phyloP scores from a whole-genome alignment of 176 grass and related monocot species.

The Rhynchospora tenuis region DNA sequence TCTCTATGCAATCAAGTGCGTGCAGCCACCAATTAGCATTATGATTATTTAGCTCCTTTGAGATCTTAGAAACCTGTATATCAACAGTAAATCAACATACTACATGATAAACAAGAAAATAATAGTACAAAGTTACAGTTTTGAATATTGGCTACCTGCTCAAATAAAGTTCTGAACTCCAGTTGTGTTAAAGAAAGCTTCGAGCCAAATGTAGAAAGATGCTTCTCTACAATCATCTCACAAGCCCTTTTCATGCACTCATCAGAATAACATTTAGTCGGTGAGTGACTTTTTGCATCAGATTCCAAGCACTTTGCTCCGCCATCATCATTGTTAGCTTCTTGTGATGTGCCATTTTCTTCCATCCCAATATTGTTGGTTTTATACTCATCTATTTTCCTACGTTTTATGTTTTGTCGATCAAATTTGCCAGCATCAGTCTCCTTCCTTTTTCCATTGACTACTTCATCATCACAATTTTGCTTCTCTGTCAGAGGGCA shows the following conservation, averaged over 20 bases:
- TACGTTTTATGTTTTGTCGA: constrained; percentile 42
- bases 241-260: constrained; percentile 75
- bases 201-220: constrained; percentile 60
- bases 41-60: constrained; percentile 49
- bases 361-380: constrained; percentile 25
- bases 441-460: constrained; percentile 51
- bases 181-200: constrained; percentile 59
- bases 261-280: constrained; percentile 68
- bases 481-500: constrained; percentile 49
- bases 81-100: not conserved
- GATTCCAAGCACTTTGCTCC: constrained; percentile 16
- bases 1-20: constrained; percentile 63
- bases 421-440: constrained; percentile 35
- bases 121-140: constrained; percentile 2
- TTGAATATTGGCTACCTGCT: constrained; percentile 46
- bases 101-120: not conserved
- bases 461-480: constrained; percentile 24
- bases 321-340: constrained; percentile 36
- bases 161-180: constrained; percentile 62
- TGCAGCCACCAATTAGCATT: constrained; percentile 67
- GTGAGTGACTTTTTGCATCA: constrained; percentile 35
- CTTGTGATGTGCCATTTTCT: constrained; percentile 23
- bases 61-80: constrained; percentile 57
- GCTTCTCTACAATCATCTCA: constrained; percentile 67
- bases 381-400: constrained; percentile 35